These are phyloP conservation scores for Tricholoma furcatifolium DNA, from an alignment of 768 basidiomycete species.

Conservation along the genomic window DNA sequence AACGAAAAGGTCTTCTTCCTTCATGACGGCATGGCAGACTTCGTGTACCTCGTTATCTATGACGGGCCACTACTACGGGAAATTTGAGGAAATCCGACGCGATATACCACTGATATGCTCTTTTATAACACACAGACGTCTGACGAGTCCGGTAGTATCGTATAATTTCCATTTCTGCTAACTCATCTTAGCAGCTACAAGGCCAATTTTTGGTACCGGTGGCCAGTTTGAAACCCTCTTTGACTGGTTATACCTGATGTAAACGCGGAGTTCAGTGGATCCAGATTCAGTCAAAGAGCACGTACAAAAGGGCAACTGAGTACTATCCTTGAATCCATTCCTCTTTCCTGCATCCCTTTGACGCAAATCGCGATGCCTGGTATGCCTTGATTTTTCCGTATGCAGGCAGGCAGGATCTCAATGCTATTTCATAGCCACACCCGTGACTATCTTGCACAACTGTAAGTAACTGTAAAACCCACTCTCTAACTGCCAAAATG, in stretches of 20 bases:
- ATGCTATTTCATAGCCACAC: conserved; percentile 10
- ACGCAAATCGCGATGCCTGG: conserved; percentile 16
- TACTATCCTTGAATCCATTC: not conserved
- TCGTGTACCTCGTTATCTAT: not conserved
- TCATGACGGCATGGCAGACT: not conserved
- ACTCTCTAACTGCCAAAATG: not conserved
- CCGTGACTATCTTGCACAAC: conserved; percentile 42
- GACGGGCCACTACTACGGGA: no score
- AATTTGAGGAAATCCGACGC: no score
- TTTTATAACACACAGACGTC: no score
- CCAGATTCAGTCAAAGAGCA: conserved; percentile 3
- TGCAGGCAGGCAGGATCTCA: not conserved
- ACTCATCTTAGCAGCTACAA: conserved; percentile 8
- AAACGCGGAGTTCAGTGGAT: conserved; percentile 10
- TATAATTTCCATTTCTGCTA: conserved; percentile 5
- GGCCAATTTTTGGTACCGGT: conserved; percentile 7
- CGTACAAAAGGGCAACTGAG: conserved; percentile 19
- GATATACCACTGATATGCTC: no score
- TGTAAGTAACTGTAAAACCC: conserved; percentile 29
- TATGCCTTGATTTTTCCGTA: conserved; percentile 5
- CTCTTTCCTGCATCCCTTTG: not conserved
- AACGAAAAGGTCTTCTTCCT: not conserved
- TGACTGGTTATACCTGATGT: conserved; percentile 1
- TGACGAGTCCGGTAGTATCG: conserved; percentile 1
- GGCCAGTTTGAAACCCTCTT: conserved; percentile 15